Evolutionary conservation across 208 protist genomes (phyloP).

Genomic region (Wallacemonas sp.): DNA sequence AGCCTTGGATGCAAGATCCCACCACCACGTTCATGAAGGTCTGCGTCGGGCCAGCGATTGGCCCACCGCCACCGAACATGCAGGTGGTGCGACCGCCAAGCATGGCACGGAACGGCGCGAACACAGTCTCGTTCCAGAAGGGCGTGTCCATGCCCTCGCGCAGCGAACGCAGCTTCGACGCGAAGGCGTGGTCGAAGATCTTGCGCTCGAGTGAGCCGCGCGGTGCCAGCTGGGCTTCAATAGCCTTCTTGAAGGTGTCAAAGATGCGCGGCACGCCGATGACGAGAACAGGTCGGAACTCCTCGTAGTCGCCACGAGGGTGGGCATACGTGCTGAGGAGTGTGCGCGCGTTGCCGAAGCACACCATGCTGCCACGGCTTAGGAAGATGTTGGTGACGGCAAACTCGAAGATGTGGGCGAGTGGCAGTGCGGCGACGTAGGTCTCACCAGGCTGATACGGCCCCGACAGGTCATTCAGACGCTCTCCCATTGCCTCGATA

Average conservation of each 20-base stretch:
- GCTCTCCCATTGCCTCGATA: conserved; percentile 17
- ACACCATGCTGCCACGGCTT: conserved; percentile 24
- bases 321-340: conserved; percentile 24
- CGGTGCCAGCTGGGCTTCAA: conserved; percentile 30
- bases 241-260: conserved; percentile 49
- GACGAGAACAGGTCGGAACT: conserved; percentile 45
- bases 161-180: conserved; percentile 25
- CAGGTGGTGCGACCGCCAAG: conserved; percentile 40
- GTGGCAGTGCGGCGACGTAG: conserved; percentile 60
- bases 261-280: conserved; percentile 56
- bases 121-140: conserved; percentile 51
- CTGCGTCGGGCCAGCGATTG: conserved; percentile 32
- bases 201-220: conserved; percentile 21
- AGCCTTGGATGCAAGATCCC: conserved; percentile 41
- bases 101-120: conserved; percentile 28
- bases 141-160: conserved; percentile 38
- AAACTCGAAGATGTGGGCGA: conserved; percentile 77
- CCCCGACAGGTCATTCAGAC: conserved; percentile 28
- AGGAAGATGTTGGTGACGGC: conserved; percentile 43
- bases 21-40: conserved; percentile 49
- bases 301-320: conserved; percentile 41
- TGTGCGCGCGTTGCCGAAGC: conserved; percentile 44
- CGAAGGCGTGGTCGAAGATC: conserved; percentile 48
- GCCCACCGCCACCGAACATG: conserved; percentile 55
- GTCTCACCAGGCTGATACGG: conserved; percentile 36